Evolutionary conservation across 345 rosid genomes (phyloP).

Genomic region (Triadica sebifera): DNA sequence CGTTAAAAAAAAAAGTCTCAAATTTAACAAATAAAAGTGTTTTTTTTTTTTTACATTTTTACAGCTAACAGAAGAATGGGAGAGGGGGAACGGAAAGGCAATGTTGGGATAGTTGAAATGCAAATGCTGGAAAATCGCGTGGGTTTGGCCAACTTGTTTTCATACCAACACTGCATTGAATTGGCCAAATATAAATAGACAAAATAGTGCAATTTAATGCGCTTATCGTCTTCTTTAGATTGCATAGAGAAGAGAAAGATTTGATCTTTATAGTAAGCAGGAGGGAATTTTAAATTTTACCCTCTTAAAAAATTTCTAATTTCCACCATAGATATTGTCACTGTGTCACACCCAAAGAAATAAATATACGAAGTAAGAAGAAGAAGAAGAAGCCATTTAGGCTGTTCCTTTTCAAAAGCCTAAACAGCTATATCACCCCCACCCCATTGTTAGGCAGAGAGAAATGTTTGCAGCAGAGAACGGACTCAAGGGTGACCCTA

Average conservation of each 20-base stretch:
- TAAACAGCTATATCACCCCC: background rate
- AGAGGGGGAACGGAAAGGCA: too few species aligned
- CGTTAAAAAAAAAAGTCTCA: too few species aligned
- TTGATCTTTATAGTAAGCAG: conserved; percentile 16
- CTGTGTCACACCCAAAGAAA: background rate
- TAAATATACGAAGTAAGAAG: too few species aligned
- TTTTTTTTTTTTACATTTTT: too few species aligned
- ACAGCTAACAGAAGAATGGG: too few species aligned
- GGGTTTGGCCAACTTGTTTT: background rate
- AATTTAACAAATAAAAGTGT: too few species aligned
- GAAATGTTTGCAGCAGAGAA: conserved; percentile 73
- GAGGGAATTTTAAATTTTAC: conserved; percentile 19
- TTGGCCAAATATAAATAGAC: conserved; percentile 51
- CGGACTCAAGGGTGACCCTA: conserved; percentile 70
- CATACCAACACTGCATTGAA: conserved; percentile 31
- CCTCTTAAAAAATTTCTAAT: background rate
- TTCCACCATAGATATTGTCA: background rate
- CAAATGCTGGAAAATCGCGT: conserved; percentile 22
- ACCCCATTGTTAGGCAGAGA: background rate
- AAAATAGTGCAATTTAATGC: conserved; percentile 39
- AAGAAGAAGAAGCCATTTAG: too few species aligned
- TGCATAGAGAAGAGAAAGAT: conserved; percentile 22
- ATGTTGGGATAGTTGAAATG: background rate
- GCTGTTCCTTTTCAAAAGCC: background rate
- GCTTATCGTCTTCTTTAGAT: conserved; percentile 22